A percentile compares a stretch with the other conserved stretches of the same genome.
Evolutionary conservation across 306 rosid genomes (phyloP).

Genomic region (Amphicarpaea edgeworthii): DNA sequence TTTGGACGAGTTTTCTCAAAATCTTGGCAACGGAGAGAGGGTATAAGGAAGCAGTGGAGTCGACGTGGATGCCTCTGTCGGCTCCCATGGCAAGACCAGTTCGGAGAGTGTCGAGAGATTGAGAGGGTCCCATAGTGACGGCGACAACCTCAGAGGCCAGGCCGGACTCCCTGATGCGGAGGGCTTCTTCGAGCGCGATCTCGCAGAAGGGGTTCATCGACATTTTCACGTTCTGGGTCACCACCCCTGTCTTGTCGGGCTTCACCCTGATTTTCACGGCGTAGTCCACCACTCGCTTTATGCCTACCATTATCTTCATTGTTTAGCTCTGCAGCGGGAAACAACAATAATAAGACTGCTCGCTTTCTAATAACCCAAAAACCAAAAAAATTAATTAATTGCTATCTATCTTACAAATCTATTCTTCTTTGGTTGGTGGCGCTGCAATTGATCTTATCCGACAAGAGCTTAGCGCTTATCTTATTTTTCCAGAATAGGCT

Average conservation of each 20-base stretch:
- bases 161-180: constrained; percentile 77
- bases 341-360: no score
- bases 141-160: constrained; percentile 93
- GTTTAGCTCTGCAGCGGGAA: no score
- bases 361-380: no score
- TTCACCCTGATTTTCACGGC: constrained; percentile 97
- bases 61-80: constrained; percentile 89
- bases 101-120: constrained; percentile 78
- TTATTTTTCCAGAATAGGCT: no score
- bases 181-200: constrained; percentile 94
- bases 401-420: no score
- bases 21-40: constrained; percentile 88
- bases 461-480: no score
- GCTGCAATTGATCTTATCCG: no score
- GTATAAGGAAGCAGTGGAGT: constrained; percentile 53
- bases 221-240: constrained; percentile 97
- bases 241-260: constrained; percentile 88
- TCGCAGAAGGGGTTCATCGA: constrained; percentile 98
- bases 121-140: constrained; percentile 79
- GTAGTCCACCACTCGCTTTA: constrained; percentile 87
- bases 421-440: no score
- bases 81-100: constrained; percentile 97
- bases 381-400: no score
- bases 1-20: constrained; percentile 71
- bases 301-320: constrained; percentile 91